Evolutionary conservation across 345 rosid genomes (phyloP).

Genomic region (Citrus medica): DNA sequence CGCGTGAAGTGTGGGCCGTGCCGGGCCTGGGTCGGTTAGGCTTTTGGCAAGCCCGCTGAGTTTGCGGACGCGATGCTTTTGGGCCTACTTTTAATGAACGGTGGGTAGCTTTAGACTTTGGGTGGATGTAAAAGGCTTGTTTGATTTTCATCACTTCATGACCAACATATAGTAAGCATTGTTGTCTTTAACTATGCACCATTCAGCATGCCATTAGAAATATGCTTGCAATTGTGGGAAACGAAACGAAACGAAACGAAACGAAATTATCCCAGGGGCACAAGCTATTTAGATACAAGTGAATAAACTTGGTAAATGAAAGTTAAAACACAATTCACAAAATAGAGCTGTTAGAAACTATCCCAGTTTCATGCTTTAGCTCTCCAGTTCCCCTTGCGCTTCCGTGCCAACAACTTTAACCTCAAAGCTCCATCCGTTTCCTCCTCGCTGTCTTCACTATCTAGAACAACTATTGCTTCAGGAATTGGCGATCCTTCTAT

Average conservation of each 20-base stretch:
- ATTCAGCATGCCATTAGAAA: background rate
- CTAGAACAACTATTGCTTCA: slow-evolving; percentile 56
- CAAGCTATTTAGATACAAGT: background rate
- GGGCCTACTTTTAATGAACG: background rate
- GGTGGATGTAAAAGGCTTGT: too few species aligned
- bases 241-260: background rate
- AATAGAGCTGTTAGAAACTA: background rate
- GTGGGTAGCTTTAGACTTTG: background rate
- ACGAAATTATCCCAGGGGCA: background rate
- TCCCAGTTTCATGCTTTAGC: slow-evolving; percentile 20
- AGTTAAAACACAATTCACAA: background rate
- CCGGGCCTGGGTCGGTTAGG: background rate
- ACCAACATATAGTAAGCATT: too few species aligned
- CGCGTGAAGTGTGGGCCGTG: background rate
- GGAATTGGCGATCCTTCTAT: slow-evolving; percentile 29
- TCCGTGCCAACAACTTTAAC: slow-evolving; percentile 33
- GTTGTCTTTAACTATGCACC: too few species aligned
- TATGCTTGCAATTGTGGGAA: background rate
- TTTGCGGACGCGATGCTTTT: background rate
- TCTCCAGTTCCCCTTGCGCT: slow-evolving; percentile 27
- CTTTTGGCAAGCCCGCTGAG: background rate
- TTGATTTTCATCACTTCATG: too few species aligned
- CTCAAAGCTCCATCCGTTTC: slow-evolving; percentile 34
- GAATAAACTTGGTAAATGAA: background rate
- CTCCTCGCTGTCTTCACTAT: slow-evolving; percentile 79